These are phyloP conservation scores for Heimioporus sp. DNA, from an alignment of 768 basidiomycete species.

Conservation along the genomic window DNA sequence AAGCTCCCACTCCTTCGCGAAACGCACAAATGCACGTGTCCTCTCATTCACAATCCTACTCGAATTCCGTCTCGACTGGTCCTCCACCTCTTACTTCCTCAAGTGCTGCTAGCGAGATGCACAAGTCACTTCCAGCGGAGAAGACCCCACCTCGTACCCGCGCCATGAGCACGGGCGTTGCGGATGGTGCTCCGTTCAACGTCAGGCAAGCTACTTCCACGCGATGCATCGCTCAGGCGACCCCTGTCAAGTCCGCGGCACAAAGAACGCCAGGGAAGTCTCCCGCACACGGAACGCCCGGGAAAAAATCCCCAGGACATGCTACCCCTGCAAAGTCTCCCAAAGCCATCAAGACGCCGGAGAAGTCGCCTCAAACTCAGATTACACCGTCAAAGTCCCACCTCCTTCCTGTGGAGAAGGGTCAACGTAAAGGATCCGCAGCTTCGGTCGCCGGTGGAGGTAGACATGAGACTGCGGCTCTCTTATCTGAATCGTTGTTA, in stretches of 20 bases:
- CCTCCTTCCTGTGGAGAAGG: slow-evolving; percentile 15
- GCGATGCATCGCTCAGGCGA: slow-evolving; percentile 14
- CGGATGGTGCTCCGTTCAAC: neutral
- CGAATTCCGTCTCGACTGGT: slow-evolving; percentile 25
- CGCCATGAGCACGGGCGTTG: slow-evolving; percentile 17
- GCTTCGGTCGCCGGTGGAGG: slow-evolving; percentile 16
- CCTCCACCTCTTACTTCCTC: slow-evolving; percentile 38
- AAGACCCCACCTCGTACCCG: slow-evolving; percentile 12
- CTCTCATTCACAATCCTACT: slow-evolving; percentile 23
- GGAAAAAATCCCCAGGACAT: slow-evolving; percentile 23
- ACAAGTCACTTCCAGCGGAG: slow-evolving; percentile 26
- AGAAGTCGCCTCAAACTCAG: slow-evolving; percentile 17
- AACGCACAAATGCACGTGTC: slow-evolving; percentile 22
- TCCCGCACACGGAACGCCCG: slow-evolving; percentile 13
- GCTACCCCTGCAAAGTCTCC: slow-evolving; percentile 25
- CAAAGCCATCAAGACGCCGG: slow-evolving; percentile 19
- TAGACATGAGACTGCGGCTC: slow-evolving; percentile 14
- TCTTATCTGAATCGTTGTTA: slow-evolving; percentile 17
- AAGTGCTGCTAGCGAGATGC: slow-evolving; percentile 33
- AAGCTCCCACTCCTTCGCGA: slow-evolving; percentile 31
- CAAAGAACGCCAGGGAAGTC: slow-evolving; percentile 22
- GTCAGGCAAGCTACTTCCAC: slow-evolving; percentile 14
- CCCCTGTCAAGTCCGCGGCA: slow-evolving; percentile 9
- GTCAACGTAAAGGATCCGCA: slow-evolving; percentile 18
- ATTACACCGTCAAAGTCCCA: slow-evolving; percentile 19